Evolutionary conservation across 768 basidiomycete genomes (phyloP).

Genomic region (Serendipita vermifera): DNA sequence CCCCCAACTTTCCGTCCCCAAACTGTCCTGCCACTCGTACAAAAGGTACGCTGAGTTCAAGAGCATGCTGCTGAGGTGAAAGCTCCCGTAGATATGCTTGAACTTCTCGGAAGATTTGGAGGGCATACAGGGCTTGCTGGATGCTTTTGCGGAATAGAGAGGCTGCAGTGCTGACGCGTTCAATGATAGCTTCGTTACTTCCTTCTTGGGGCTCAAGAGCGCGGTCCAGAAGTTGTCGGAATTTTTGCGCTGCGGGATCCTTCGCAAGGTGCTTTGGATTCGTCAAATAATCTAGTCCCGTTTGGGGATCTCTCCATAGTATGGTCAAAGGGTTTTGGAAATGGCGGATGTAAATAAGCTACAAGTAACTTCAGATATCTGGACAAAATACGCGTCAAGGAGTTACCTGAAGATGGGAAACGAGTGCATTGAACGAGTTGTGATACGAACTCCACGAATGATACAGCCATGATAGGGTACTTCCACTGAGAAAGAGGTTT

Average conservation of each 20-base stretch:
- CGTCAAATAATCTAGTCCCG: not conserved
- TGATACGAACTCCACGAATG: not conserved
- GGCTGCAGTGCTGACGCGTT: no score
- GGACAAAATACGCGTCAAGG: not conserved
- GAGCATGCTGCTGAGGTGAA: not conserved
- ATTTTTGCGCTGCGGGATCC: not conserved
- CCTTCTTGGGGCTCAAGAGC: no score
- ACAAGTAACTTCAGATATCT: not conserved
- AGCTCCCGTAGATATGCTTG: not conserved
- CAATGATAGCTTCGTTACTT: no score
- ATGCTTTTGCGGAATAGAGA: no score
- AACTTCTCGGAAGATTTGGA: not conserved
- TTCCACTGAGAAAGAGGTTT: not conserved
- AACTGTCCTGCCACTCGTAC: not conserved
- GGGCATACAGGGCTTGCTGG: no score
- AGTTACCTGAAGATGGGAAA: slow-evolving; percentile 1
- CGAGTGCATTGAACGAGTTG: not conserved
- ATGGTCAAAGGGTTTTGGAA: not conserved
- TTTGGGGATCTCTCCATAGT: not conserved
- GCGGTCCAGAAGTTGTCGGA: no score
- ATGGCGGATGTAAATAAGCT: not conserved
- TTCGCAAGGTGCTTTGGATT: not conserved
- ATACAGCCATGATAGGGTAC: not conserved
- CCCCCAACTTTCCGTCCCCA: not conserved
- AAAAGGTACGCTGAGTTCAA: not conserved